Conservation (phyloP, 306 rosid genomes). For the Cicer chorassanicum region DNA sequence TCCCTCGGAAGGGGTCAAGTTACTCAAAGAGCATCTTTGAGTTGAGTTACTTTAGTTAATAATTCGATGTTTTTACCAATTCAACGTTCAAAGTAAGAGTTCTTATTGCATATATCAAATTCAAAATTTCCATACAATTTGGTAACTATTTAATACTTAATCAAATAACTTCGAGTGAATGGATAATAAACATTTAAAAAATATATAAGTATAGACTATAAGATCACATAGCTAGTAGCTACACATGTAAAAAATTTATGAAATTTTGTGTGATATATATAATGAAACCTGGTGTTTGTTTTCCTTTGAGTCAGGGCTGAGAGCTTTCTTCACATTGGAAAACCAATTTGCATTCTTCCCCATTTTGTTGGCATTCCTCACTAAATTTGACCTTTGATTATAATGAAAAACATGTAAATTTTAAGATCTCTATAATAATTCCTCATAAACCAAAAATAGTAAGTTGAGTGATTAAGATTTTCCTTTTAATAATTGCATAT, state of each 20-base stretch:
- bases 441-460: conserved; percentile 19
- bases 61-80: too few relatives aligned
- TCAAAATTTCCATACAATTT: too few relatives aligned
- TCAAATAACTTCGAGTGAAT: too few relatives aligned
- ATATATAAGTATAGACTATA: too few relatives aligned
- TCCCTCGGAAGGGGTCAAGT: neutral
- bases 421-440: conserved; percentile 22
- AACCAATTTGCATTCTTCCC: conserved; percentile 95
- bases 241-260: too few relatives aligned
- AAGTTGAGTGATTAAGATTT: conserved; percentile 1
- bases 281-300: conserved; percentile 65
- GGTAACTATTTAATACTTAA: too few relatives aligned
- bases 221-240: too few relatives aligned
- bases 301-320: conserved; percentile 88
- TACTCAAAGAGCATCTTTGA: neutral
- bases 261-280: too few relatives aligned
- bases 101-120: too few relatives aligned
- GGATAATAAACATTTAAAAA: too few relatives aligned
- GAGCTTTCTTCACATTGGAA: conserved; percentile 91
- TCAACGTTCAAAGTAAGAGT: too few relatives aligned
- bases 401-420: conserved; percentile 30
- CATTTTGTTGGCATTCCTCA: conserved; percentile 81
- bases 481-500: conserved; percentile 19
- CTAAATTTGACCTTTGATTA: conserved; percentile 49
- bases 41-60: too few relatives aligned